These are phyloP conservation scores for Talaromyces trachyspermus DNA, from an alignment of 495 filamentous ascomycete species.

Conservation along the genomic window DNA sequence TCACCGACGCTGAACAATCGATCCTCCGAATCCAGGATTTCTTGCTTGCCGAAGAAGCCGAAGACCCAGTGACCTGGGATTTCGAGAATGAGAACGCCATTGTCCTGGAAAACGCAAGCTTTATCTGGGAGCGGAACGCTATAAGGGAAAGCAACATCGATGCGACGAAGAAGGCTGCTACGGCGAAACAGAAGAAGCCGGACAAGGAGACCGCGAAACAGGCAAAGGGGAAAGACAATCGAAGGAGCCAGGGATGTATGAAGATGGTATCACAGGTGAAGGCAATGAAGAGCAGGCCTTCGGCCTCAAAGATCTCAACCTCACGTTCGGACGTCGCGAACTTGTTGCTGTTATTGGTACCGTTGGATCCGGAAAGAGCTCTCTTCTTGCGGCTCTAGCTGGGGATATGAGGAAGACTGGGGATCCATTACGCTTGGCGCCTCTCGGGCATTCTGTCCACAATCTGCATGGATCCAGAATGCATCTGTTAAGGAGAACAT, in stretches of 20 bases:
- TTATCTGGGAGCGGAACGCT: constrained; percentile 93
- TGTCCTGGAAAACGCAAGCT: constrained; percentile 64
- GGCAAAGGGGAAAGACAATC: constrained; percentile 18
- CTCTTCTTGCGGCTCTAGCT: constrained; percentile 79
- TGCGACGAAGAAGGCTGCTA: too few species aligned
- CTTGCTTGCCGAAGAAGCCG: constrained; percentile 73
- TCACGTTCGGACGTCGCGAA: constrained; percentile 73
- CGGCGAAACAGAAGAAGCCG: constrained; percentile 46
- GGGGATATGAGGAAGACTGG: constrained; percentile 85
- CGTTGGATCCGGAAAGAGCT: constrained; percentile 89
- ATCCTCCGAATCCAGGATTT: constrained; percentile 83
- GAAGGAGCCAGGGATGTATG: constrained; percentile 21
- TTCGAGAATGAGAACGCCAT: constrained; percentile 59
- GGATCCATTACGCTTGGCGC: constrained; percentile 71
- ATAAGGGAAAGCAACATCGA: too few species aligned
- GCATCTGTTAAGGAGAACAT: constrained; percentile 81
- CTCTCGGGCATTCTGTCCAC: constrained; percentile 80
- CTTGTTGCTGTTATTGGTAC: constrained; percentile 84
- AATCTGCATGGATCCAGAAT: constrained; percentile 98
- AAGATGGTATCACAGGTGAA: constrained; percentile 64
- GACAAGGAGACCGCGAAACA: constrained; percentile 20
- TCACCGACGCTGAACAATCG: constrained; percentile 89
- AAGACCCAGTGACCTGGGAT: constrained; percentile 63
- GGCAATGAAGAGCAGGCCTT: too few species aligned
- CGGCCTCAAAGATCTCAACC: constrained; percentile 70